A percentile compares a stretch with the other conserved stretches of the same genome.
Evolutionary conservation across 2,329 filamentous ascomycete species (phyloP).

Genomic region (Exophiala calicioides): DNA sequence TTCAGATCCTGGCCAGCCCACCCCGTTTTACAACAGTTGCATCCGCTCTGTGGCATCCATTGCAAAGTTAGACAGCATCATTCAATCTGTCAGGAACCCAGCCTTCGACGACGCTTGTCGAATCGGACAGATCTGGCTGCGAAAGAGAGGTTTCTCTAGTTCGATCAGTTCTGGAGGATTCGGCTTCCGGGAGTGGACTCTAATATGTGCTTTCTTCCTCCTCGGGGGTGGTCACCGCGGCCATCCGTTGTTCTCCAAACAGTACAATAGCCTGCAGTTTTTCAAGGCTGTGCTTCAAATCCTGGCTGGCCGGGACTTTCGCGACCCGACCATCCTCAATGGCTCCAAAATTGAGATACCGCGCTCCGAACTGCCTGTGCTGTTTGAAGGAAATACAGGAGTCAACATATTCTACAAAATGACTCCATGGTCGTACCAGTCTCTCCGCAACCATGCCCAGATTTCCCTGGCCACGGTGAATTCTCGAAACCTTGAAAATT

Average conservation of each 20-base stretch:
- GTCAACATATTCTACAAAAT: slow-evolving; percentile 91
- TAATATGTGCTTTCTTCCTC: slow-evolving; percentile 76
- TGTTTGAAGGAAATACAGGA: slow-evolving; percentile 74
- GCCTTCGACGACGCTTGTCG: slow-evolving; percentile 82
- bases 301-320: slow-evolving; percentile 72
- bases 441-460: slow-evolving; percentile 73
- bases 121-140: slow-evolving; percentile 84
- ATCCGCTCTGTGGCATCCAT: slow-evolving; percentile 76
- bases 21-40: slow-evolving; percentile 86
- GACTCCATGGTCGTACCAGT: slow-evolving; percentile 76
- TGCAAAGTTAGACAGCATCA: slow-evolving; percentile 70
- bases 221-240: slow-evolving; percentile 74
- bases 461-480: slow-evolving; percentile 74
- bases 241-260: slow-evolving; percentile 70
- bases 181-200: slow-evolving; percentile 87
- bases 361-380: slow-evolving; percentile 60
- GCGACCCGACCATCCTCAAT: slow-evolving; percentile 61
- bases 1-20: slow-evolving; percentile 46
- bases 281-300: slow-evolving; percentile 96
- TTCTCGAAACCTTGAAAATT: slow-evolving; percentile 73
- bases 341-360: slow-evolving; percentile 40
- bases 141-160: slow-evolving; percentile 78
- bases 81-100: slow-evolving; percentile 68
- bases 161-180: slow-evolving; percentile 77
- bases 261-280: slow-evolving; percentile 86